phyloP scores from a whole-genome alignment of 345 rosid genomes.

The Pseudoturritis turrita region DNA sequence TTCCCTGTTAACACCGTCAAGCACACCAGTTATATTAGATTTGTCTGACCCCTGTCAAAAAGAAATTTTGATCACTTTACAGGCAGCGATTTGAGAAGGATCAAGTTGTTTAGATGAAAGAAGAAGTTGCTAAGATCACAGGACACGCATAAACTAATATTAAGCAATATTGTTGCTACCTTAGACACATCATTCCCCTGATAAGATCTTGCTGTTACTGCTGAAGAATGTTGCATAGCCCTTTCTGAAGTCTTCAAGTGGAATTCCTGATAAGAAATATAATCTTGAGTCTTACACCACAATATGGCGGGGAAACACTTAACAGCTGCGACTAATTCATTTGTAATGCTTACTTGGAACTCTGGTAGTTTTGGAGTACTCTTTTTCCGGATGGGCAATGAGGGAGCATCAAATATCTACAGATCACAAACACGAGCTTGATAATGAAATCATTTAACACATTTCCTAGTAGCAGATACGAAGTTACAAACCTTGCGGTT shows the following conservation, averaged over 20 bases:
- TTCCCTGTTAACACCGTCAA: slow-evolving; percentile 41
- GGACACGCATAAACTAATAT: not conserved
- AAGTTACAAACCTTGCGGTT: slow-evolving; percentile 80
- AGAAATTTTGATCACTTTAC: slow-evolving; percentile 17
- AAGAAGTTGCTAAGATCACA: not conserved
- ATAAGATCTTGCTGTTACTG: slow-evolving; percentile 45
- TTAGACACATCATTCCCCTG: slow-evolving; percentile 38
- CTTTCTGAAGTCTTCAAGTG: slow-evolving; percentile 82
- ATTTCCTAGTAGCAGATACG: slow-evolving; percentile 11
- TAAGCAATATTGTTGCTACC: slow-evolving; percentile 35
- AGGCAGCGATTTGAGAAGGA: not conserved
- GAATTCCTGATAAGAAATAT: slow-evolving; percentile 56
- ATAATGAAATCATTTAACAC: slow-evolving; percentile 1
- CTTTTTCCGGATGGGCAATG: slow-evolving; percentile 65
- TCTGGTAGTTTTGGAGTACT: slow-evolving; percentile 76
- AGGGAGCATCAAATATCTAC: slow-evolving; percentile 87
- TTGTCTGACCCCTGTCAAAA: slow-evolving; percentile 47
- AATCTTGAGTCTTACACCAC: slow-evolving; percentile 6
- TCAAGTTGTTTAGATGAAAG: not conserved
- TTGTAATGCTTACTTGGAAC: slow-evolving; percentile 58
- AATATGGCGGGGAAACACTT: not conserved
- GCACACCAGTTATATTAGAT: slow-evolving; percentile 29
- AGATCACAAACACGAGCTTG: slow-evolving; percentile 24
- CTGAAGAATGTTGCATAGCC: slow-evolving; percentile 68
- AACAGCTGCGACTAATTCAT: not conserved